Conservation (phyloP, 192 early-diverging fungal genomes). For the Dissophora ornata region DNA sequence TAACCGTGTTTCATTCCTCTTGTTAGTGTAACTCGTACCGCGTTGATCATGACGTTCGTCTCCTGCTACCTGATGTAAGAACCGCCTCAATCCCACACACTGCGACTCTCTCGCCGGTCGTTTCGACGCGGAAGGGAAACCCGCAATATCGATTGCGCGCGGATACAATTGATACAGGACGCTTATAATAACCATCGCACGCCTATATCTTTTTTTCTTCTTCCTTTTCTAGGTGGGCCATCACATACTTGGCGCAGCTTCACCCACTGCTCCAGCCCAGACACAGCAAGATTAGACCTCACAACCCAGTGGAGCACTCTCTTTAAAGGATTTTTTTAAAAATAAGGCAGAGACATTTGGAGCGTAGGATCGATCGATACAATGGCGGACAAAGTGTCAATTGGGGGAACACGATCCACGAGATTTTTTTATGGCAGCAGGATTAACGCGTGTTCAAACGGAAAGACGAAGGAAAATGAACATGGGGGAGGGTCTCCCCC, state of each 20-base stretch:
- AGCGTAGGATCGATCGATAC: neutral
- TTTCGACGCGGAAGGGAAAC: too few relatives aligned
- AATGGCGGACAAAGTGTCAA: too few relatives aligned
- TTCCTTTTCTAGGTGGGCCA: constrained; percentile 76
- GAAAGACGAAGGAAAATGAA: too few relatives aligned
- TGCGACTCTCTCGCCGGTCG: too few relatives aligned
- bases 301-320: constrained; percentile 23
- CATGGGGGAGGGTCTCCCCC: too few relatives aligned
- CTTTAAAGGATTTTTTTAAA: constrained; percentile 13
- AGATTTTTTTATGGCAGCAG: too few relatives aligned
- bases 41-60: constrained; percentile 66
- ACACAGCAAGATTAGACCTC: constrained; percentile 71
- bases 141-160: too few relatives aligned
- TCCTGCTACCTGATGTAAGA: constrained; percentile 75
- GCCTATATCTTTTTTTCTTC: neutral
- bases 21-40: constrained; percentile 65
- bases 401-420: too few relatives aligned
- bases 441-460: too few relatives aligned
- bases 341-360: neutral
- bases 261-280: constrained; percentile 85
- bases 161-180: neutral
- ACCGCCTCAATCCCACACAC: neutral
- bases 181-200: neutral
- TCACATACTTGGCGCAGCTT: constrained; percentile 90
- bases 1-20: constrained; percentile 1